These are phyloP conservation scores for Xylaria bambusicola DNA, from an alignment of 495 filamentous ascomycete species.

Conservation along the genomic window DNA sequence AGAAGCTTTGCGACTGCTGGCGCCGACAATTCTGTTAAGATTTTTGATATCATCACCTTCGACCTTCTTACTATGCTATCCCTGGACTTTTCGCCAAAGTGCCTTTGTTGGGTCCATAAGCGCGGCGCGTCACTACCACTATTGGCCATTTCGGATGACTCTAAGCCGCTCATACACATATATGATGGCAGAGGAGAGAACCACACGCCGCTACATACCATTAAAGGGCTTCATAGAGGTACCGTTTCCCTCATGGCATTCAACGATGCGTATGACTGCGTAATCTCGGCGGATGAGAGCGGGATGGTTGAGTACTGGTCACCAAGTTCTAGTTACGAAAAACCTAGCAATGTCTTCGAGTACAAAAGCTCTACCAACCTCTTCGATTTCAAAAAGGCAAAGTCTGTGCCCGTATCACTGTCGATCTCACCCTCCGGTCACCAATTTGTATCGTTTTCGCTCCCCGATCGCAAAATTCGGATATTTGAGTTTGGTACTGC, in stretches of 20 bases:
- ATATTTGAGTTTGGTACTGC: slow-evolving; percentile 89
- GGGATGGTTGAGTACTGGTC: slow-evolving; percentile 98
- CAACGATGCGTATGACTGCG: slow-evolving; percentile 87
- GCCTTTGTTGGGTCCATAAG: slow-evolving; percentile 90
- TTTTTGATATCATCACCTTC: slow-evolving; percentile 96
- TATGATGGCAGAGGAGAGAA: slow-evolving; percentile 90
- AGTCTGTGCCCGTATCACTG: slow-evolving; percentile 80
- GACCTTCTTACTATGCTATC: slow-evolving; percentile 81
- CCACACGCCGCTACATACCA: slow-evolving; percentile 68
- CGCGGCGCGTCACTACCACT: slow-evolving; percentile 84
- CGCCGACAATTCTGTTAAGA: slow-evolving; percentile 82
- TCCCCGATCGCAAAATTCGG: slow-evolving; percentile 89
- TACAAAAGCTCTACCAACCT: slow-evolving; percentile 90
- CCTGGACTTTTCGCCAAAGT: slow-evolving; percentile 71
- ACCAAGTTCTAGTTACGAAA: slow-evolving; percentile 77
- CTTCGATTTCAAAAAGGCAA: slow-evolving; percentile 96
- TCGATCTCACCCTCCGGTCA: slow-evolving; percentile 82
- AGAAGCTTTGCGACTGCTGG: slow-evolving; percentile 92
- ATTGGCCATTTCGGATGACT: slow-evolving; percentile 84
- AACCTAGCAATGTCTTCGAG: slow-evolving; percentile 87
- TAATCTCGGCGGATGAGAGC: slow-evolving; percentile 81
- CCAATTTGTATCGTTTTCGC: slow-evolving; percentile 86
- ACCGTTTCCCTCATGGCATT: slow-evolving; percentile 82
- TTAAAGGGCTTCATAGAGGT: slow-evolving; percentile 73
- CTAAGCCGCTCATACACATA: slow-evolving; percentile 68